phyloP scores from a whole-genome alignment of 495 filamentous ascomycete genomes.

The Xylaria intraflava region DNA sequence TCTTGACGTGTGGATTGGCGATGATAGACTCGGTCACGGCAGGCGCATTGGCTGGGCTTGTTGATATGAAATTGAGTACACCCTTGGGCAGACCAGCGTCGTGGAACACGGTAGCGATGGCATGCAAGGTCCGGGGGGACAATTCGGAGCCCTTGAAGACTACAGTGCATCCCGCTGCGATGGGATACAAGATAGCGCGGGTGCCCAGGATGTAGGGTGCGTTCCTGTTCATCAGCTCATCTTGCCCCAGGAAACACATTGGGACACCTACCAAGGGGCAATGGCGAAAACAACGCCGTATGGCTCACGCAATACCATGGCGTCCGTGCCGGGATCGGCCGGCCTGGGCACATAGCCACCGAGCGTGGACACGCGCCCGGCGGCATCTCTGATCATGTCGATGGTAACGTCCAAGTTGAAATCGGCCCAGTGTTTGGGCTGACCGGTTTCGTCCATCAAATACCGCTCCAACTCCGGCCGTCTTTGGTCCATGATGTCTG shows the following conservation, averaged over 20 bases:
- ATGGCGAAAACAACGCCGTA: conserved; percentile 76
- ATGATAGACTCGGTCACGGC: conserved; percentile 53
- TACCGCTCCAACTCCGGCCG: conserved; percentile 56
- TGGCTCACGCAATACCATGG: conserved; percentile 72
- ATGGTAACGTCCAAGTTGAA: conserved; percentile 58
- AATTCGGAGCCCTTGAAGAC: conserved; percentile 74
- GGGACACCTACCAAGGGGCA: conserved; percentile 64
- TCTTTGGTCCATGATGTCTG: conserved; percentile 58
- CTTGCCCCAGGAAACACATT: not conserved
- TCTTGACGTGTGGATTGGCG: conserved; percentile 47
- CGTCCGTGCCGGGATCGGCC: conserved; percentile 48
- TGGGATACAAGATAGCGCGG: conserved; percentile 63
- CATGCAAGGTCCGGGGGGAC: conserved; percentile 68
- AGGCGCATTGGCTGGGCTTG: conserved; percentile 46
- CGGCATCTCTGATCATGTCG: conserved; percentile 62
- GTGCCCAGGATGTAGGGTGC: conserved; percentile 64
- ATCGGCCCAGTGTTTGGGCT: conserved; percentile 43
- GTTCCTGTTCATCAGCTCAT: conserved; percentile 51
- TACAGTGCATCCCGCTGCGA: conserved; percentile 74
- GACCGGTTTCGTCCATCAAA: conserved; percentile 65
- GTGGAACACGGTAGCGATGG: conserved; percentile 59
- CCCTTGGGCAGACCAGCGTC: conserved; percentile 66
- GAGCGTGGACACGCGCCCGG: conserved; percentile 55
- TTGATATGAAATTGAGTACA: conserved; percentile 52
- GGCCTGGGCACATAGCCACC: conserved; percentile 56